Conservation (phyloP, 352 stramenopile species). For the Globisporangium cederbergense region DNA sequence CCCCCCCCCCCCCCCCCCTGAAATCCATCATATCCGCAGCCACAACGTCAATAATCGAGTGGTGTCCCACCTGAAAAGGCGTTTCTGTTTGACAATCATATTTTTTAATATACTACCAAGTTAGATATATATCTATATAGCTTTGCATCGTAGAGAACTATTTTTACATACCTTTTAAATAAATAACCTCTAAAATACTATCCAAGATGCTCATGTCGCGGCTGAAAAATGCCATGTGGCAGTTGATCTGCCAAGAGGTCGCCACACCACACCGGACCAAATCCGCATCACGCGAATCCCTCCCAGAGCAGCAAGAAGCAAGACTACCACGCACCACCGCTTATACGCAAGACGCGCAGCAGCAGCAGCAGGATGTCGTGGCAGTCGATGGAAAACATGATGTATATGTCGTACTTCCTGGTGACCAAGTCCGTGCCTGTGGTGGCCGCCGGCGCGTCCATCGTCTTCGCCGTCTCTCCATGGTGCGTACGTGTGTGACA, state of each 20-base stretch:
- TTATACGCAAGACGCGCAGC: neutral
- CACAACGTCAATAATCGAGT: neutral
- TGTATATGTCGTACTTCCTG: constrained; percentile 74
- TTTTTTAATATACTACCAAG: neutral
- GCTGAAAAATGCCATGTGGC: constrained; percentile 7
- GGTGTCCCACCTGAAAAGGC: neutral
- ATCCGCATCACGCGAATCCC: neutral
- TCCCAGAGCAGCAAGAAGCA: neutral
- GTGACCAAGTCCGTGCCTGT: constrained; percentile 57
- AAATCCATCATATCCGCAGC: neutral
- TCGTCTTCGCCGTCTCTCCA: constrained; percentile 70
- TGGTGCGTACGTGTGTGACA: constrained; percentile 29
- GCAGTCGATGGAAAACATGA: constrained; percentile 56
- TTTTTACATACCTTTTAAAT: neutral
- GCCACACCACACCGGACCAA: neutral
- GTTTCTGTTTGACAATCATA: neutral
- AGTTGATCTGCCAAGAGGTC: neutral
- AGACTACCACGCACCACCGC: neutral
- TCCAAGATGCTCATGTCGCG: neutral
- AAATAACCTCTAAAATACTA: neutral
- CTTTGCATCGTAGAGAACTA: too few species aligned
- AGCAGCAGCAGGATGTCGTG: constrained; percentile 34
- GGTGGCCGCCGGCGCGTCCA: constrained; percentile 50
- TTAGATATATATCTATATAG: too few species aligned
- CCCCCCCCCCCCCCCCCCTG: too few species aligned